Conservation (phyloP, 2,329 filamentous ascomycete genomes). For the Ambrosiella cleistominuta region DNA sequence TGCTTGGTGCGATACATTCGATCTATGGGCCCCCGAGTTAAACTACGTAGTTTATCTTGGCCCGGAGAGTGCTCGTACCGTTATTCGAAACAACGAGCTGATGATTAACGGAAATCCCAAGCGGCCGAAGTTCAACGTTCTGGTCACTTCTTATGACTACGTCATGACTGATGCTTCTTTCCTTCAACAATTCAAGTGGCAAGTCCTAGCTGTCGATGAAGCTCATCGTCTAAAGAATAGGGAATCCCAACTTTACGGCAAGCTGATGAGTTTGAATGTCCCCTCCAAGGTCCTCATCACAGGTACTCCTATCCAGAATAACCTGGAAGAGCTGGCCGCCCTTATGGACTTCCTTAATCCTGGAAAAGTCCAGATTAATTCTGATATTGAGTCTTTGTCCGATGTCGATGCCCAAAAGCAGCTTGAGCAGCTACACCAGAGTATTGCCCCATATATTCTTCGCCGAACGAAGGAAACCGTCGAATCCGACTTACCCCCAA, state of each 20-base stretch:
- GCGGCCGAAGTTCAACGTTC: conserved; percentile 91
- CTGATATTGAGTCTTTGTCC: conserved; percentile 65
- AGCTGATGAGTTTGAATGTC: conserved; percentile 68
- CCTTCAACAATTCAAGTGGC: conserved; percentile 85
- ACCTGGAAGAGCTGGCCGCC: conserved; percentile 76
- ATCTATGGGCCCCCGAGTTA: conserved; percentile 84
- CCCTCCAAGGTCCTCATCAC: conserved; percentile 87
- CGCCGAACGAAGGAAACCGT: conserved; percentile 95
- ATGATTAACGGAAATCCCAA: conserved; percentile 70
- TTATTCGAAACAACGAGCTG: conserved; percentile 80
- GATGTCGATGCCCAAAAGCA: conserved; percentile 73
- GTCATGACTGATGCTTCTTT: conserved; percentile 75
- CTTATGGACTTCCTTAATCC: conserved; percentile 94
- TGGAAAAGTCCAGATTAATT: conserved; percentile 79
- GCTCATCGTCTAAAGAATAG: conserved; percentile 93
- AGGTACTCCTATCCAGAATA: conserved; percentile 94
- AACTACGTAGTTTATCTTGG: conserved; percentile 97
- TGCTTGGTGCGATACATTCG: conserved; percentile 95
- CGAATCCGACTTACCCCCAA: conserved; percentile 86
- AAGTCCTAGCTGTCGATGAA: conserved; percentile 90
- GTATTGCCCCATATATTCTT: conserved; percentile 86
- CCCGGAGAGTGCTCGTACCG: conserved; percentile 66
- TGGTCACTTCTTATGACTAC: conserved; percentile 95
- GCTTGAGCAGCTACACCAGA: conserved; percentile 64
- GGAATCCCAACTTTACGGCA: conserved; percentile 81